These are phyloP conservation scores for Solanum gracilifrons DNA, from an alignment of 257 asterid genomes.

Conservation along the genomic window DNA sequence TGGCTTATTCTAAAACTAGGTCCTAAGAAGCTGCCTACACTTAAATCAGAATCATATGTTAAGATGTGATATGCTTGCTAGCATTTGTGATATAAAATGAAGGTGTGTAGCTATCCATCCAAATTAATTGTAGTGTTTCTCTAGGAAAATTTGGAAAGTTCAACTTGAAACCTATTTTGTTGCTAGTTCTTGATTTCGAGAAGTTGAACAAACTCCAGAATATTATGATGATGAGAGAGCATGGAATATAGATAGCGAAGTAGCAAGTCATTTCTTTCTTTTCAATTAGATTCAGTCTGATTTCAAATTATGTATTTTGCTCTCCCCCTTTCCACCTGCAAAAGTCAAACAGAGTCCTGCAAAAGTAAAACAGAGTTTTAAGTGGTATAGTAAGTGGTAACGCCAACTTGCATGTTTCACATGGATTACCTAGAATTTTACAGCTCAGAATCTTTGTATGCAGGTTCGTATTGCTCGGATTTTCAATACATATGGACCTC, in stretches of 20 bases:
- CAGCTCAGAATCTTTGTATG: not conserved
- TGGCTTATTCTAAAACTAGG: not conserved
- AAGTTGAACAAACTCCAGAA: not conserved
- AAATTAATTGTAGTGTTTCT: not conserved
- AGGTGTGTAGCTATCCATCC: not conserved
- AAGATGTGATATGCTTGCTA: not conserved
- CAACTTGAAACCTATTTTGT: not conserved
- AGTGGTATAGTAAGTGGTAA: not conserved
- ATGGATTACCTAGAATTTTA: not conserved
- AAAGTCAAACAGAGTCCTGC: not conserved
- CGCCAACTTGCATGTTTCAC: not conserved
- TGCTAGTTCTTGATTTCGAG: not conserved
- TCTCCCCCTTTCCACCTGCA: not conserved
- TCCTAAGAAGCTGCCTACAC: not conserved
- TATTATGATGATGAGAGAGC: not conserved
- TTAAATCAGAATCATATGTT: not conserved
- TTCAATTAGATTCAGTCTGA: not conserved
- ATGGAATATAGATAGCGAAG: not conserved
- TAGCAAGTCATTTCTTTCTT: not conserved
- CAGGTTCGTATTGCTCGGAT: slow-evolving; percentile 98
- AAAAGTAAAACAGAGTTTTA: not conserved
- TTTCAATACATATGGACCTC: slow-evolving; percentile 95
- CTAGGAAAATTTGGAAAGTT: not conserved
- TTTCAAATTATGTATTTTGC: not conserved
- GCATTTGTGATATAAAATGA: not conserved